These are phyloP conservation scores for Coleophoma cylindrospora DNA, from an alignment of 2,329 filamentous ascomycete genomes.

Conservation along the genomic window DNA sequence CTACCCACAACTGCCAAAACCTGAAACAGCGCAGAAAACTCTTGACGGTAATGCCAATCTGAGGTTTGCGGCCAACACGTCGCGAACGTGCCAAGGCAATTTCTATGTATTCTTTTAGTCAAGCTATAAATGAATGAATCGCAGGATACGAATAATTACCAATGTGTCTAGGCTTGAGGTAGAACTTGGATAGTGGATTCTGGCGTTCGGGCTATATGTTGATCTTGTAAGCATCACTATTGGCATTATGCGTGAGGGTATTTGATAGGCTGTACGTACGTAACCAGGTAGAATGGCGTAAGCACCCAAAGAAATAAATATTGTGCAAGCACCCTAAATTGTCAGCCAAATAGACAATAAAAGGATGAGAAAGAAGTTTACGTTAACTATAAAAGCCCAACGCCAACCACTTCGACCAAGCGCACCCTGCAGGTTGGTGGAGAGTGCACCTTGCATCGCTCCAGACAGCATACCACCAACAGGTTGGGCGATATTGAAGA, in stretches of 20 bases:
- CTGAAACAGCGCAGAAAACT: not conserved
- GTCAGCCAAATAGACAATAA: not conserved
- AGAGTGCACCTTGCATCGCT: not conserved
- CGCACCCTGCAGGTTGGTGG: not conserved
- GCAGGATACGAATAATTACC: not conserved
- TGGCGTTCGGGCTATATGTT: not conserved
- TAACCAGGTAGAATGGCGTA: not conserved
- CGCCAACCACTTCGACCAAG: constrained; percentile 30
- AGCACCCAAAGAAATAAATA: not conserved
- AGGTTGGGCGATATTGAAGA: constrained; percentile 37
- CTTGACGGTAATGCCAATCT: not conserved
- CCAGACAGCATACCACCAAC: constrained; percentile 33
- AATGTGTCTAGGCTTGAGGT: not conserved
- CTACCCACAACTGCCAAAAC: not conserved
- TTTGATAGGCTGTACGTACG: not conserved
- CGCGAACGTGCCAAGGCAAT: not conserved
- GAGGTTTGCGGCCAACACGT: not conserved
- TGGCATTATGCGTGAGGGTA: too few species aligned
- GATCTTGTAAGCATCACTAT: not conserved
- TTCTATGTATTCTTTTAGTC: not conserved
- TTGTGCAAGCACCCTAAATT: not conserved
- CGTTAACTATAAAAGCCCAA: constrained; percentile 47
- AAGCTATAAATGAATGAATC: not conserved
- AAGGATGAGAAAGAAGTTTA: not conserved
- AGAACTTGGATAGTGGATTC: not conserved